These are phyloP conservation scores for Kewa caespitosa DNA, from an alignment of 179 eudicot species.

Conservation along the genomic window DNA sequence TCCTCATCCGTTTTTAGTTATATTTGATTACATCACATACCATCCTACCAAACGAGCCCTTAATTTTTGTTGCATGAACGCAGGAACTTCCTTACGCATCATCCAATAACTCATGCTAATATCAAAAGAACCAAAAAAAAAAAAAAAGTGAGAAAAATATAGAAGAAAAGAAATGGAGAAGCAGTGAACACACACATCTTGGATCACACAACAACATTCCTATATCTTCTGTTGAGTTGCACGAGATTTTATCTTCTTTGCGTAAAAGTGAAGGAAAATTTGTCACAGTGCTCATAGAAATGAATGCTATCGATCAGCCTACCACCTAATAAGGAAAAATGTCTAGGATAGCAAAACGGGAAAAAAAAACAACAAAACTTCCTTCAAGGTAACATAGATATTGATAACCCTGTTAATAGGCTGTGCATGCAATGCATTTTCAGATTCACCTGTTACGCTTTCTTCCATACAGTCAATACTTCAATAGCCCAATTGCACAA, in stretches of 20 bases:
- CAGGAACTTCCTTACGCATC: too few species aligned
- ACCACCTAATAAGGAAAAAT: neutral
- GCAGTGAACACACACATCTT: conserved; percentile 22
- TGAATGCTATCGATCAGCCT: neutral
- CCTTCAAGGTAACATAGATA: neutral
- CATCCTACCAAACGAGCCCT: too few species aligned
- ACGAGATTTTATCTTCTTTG: conserved; percentile 17
- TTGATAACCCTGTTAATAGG: conserved; percentile 14
- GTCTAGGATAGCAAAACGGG: neutral
- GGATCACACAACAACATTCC: conserved; percentile 36
- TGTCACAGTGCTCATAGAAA: conserved; percentile 12
- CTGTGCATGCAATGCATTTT: neutral
- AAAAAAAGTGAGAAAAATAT: neutral
- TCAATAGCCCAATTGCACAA: neutral
- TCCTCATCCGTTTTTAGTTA: too few species aligned
- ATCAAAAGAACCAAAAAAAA: neutral
- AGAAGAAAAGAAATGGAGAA: neutral
- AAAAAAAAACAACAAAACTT: neutral
- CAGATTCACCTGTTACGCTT: neutral
- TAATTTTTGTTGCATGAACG: too few species aligned
- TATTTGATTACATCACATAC: too few species aligned
- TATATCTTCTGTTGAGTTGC: neutral
- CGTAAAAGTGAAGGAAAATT: conserved; percentile 31
- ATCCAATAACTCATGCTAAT: too few species aligned
- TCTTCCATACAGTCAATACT: neutral